Evolutionary conservation across 228 moss, liverwort and hornwort genomes (phyloP).

Genomic region (Sphagnum fallax): DNA sequence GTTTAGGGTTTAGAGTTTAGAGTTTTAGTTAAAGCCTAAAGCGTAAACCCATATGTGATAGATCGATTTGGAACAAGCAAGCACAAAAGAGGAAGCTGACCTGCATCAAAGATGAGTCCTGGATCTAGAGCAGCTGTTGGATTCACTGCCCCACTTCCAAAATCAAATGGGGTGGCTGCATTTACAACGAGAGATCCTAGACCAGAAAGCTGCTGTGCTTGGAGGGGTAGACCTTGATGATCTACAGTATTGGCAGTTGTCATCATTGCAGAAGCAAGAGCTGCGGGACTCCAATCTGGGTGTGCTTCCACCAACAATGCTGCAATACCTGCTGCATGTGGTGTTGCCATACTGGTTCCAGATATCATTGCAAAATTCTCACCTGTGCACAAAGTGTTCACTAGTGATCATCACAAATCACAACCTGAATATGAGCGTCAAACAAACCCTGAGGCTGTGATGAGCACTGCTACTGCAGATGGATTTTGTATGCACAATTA

Average conservation of each 20-base stretch:
- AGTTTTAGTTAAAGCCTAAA: background rate
- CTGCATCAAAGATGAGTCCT: slow-evolving; percentile 39
- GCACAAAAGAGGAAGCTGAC: slow-evolving; percentile 9
- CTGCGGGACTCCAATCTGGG: slow-evolving; percentile 36
- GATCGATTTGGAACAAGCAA: background rate
- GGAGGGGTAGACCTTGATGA: slow-evolving; percentile 21
- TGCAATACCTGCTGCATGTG: slow-evolving; percentile 44
- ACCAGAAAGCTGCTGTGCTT: slow-evolving; percentile 32
- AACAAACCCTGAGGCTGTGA: background rate
- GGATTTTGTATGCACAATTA: slow-evolving; percentile 8
- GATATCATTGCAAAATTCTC: slow-evolving; percentile 45
- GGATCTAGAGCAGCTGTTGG: slow-evolving; percentile 40
- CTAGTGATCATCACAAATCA: background rate
- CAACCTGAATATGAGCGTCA: background rate
- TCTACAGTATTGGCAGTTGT: slow-evolving; percentile 32
- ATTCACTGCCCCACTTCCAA: slow-evolving; percentile 43
- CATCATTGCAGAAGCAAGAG: slow-evolving; percentile 23
- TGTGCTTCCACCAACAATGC: slow-evolving; percentile 27
- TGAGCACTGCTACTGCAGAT: background rate
- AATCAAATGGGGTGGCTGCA: slow-evolving; percentile 35
- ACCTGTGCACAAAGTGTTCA: slow-evolving; percentile 11
- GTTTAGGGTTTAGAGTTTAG: background rate
- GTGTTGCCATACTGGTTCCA: slow-evolving; percentile 51
- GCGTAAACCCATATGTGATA: too few species aligned
- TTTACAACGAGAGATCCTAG: slow-evolving; percentile 9